These are phyloP conservation scores for Cryptosporidium canis DNA, from an alignment of 169 alveolate genomes.

Conservation along the genomic window DNA sequence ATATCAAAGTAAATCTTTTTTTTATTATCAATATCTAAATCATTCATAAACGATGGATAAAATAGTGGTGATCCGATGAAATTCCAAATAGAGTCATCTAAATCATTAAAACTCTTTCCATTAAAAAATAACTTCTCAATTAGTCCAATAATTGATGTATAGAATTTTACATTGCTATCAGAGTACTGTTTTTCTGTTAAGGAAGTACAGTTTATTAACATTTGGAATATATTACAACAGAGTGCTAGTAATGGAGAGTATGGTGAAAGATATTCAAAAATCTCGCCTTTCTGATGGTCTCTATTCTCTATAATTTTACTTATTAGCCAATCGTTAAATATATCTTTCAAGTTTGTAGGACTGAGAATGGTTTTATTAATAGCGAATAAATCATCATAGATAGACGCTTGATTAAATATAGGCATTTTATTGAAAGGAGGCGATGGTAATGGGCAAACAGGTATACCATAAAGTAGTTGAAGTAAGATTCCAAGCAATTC, in stretches of 20 bases:
- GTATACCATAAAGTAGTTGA: conserved; percentile 60
- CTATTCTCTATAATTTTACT: not conserved
- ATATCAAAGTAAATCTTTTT: not conserved
- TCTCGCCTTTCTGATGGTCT: not conserved
- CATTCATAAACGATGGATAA: conserved; percentile 53
- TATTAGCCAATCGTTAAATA: conserved; percentile 3
- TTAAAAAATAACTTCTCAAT: conserved; percentile 7
- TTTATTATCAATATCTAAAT: not conserved
- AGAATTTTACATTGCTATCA: conserved; percentile 16
- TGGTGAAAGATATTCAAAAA: conserved; percentile 27
- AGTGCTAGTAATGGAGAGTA: conserved; percentile 21
- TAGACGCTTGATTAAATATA: not conserved
- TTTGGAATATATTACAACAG: conserved; percentile 30
- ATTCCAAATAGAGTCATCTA: conserved; percentile 5
- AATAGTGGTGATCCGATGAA: conserved; percentile 23
- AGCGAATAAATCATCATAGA: not conserved
- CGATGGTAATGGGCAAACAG: conserved; percentile 63
- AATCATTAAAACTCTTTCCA: not conserved
- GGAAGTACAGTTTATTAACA: conserved; percentile 38
- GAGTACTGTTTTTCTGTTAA: conserved; percentile 64
- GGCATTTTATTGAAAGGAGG: conserved; percentile 44
- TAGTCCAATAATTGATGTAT: conserved; percentile 29
- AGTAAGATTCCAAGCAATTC: conserved; percentile 49
- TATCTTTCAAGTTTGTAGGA: not conserved
- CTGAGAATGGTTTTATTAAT: not conserved